Evolutionary conservation across 2,329 filamentous ascomycete genomes (phyloP), one percentile per base, ranked within the genome.

Genomic region (Apiospora malaysiana): DNA sequence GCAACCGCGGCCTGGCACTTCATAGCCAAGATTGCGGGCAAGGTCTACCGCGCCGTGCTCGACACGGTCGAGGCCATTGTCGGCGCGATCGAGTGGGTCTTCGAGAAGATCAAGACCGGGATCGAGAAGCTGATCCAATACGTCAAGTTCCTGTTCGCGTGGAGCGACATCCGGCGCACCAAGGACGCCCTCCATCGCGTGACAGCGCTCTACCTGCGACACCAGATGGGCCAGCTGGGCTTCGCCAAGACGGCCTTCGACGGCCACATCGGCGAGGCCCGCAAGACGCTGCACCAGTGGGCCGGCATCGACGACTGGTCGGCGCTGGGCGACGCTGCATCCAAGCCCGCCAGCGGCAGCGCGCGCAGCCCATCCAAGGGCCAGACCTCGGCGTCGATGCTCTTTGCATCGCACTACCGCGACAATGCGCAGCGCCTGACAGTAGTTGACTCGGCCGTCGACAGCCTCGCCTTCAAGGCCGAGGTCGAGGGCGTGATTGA

Each of bases 31-130:
- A 67, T 67, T 21, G 65, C 27, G 7, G 65, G 65, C 40, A 43
- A 16, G 27, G 23, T 45, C 40, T 67, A 67, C 65, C 65, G 65
- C n/a, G 65, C 65, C 27, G 16, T 67, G 6, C 65, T 67, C 37
- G 43, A 45, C 65, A 43, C 37, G 27, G 65, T 67, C 18, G 27
- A 32, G 65, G 65, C 65, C 3, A 37, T 67, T 9, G 23, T 46
- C 37, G 27, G 43, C 18, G 37, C 40, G 2, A 10, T 68, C 25
- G 32, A 45, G 6, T 45, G 66, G 66, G 10, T 68, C 8, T 45
- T 45, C 37, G 9, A 45, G 16, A 4, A 12, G 7, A 23, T 47
- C 45, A 45, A 68, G 45, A 43, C 43, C 25, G 32, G 23, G 37
- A 16, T 47, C 45, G 66, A 47, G 32, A 43, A 46, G 25, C 45